Evolutionary conservation across 2,329 filamentous ascomycete genomes (phyloP).

Genomic region (Mycosphaerelloides madeirae): DNA sequence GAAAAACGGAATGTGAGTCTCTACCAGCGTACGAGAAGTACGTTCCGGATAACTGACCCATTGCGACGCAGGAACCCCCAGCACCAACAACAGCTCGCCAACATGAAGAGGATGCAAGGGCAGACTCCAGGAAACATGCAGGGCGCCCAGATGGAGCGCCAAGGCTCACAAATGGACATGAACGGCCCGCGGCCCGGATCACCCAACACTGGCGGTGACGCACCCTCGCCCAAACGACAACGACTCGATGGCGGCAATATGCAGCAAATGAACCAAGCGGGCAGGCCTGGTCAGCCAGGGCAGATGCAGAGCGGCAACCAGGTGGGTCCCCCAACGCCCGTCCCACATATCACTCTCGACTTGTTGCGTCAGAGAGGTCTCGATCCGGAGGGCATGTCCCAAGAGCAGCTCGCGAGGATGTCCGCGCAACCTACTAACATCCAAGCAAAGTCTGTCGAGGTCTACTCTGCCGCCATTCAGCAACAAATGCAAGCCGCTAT

Average conservation of each 20-base stretch:
- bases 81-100: conserved; percentile 24
- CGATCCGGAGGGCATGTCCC: conserved; percentile 67
- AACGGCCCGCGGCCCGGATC: conserved; percentile 75
- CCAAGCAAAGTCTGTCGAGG: conserved; percentile 79
- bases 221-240: conserved; percentile 85
- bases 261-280: conserved; percentile 58
- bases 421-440: conserved; percentile 51
- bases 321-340: conserved; percentile 29
- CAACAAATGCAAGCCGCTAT: conserved; percentile 77
- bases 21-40: not conserved
- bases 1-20: conserved; percentile 22
- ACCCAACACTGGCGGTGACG: conserved; percentile 65
- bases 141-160: conserved; percentile 82
- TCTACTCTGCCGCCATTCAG: conserved; percentile 79
- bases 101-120: conserved; percentile 57
- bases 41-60: not conserved
- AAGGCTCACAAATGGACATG: conserved; percentile 81
- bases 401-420: conserved; percentile 68
- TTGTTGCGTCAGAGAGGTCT: conserved; percentile 63
- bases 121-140: conserved; percentile 33
- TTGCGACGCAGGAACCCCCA: conserved; percentile 17
- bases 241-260: conserved; percentile 67
- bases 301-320: conserved; percentile 28
- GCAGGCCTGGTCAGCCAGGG: conserved; percentile 27
- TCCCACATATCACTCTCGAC: conserved; percentile 22